Evolutionary conservation across 2,329 filamentous ascomycete species (phyloP), one percentile per base, ranked within the genome.

Genomic region (Fragosphaeria purpurea): DNA sequence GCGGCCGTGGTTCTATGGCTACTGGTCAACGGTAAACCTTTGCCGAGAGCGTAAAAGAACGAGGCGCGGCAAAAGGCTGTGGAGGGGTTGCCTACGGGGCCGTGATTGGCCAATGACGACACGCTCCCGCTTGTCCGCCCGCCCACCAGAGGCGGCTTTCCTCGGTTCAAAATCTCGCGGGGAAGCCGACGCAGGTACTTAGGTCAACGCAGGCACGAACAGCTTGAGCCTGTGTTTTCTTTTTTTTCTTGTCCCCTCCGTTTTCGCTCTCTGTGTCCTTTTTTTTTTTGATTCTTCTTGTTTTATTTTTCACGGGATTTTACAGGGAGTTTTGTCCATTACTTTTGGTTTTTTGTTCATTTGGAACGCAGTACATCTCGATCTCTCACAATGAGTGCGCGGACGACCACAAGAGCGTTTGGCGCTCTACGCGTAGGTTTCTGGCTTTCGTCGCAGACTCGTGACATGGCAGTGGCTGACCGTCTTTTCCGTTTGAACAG

Each of bases 361-460:
- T 22, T 3, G 2, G 22, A 22, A 22, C 22, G 22, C 22, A 22
- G 22, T 22, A 22, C 22, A 4, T 13, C 33, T 12, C 22, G 10
- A 8, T 30, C 32, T 34, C 12, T 34, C 44, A 48, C 35, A 7
- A 57, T 58, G 56, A 58, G 51, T 47, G 48, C 52, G 12, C 49
- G 56, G 37, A 53, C 55, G 39, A 48, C 52, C 10, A 50, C 56
- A 7, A 47, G 53, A 43, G 53, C 55, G n/a, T 41, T 58, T 6
- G 51, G 52, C 32, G 50, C 53, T 30, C 46, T 57, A 13, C 53
- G 56, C 43, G 54, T 57, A 49, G 52, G 56, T 41, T 2, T 9
- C 39, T 4, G 13, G n/a, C 39, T 7, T 7, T 37, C 11, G 7
- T 37, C 35, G 22, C 22, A 22, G 22, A 22, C 22, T 22, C 22